A percentile compares a stretch with the other conserved stretches of the same genome.
phyloP scores from a whole-genome alignment of 768 basidiomycete species.

The Pilatotrama ljubarskyi region DNA sequence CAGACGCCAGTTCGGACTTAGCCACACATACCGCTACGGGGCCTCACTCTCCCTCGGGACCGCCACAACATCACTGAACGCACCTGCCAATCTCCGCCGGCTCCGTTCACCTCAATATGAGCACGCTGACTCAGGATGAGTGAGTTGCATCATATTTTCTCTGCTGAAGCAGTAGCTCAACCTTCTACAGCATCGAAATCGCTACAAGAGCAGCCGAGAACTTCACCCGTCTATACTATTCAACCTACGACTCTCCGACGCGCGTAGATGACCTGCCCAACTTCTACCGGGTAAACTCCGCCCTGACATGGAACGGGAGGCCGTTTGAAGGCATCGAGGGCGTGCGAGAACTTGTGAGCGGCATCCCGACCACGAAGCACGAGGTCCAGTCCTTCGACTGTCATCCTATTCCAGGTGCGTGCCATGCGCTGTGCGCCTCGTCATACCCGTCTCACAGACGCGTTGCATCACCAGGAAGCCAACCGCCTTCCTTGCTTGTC shows the following conservation, averaged over 20 bases:
- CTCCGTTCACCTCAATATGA: conserved; percentile 21
- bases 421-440: background rate
- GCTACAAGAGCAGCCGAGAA: conserved; percentile 81
- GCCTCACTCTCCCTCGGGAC: background rate
- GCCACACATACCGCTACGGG: background rate
- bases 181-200: conserved; percentile 69
- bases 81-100: background rate
- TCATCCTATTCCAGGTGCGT: conserved; percentile 80
- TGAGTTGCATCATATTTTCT: conserved; percentile 16
- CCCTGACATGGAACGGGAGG: conserved; percentile 84
- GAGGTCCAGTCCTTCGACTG: conserved; percentile 89
- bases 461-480: conserved; percentile 49
- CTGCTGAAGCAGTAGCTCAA: background rate
- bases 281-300: conserved; percentile 77
- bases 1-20: background rate
- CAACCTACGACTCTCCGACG: conserved; percentile 78
- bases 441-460: background rate
- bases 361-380: conserved; percentile 79
- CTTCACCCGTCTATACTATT: conserved; percentile 81
- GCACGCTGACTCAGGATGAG: conserved; percentile 38
- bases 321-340: conserved; percentile 74
- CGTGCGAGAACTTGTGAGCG: conserved; percentile 61
- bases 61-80: background rate
- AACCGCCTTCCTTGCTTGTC: conserved; percentile 77
- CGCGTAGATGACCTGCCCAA: conserved; percentile 75